Evolutionary conservation across 2,329 filamentous ascomycete genomes (phyloP).

Genomic region (Botrytis fragariae): DNA sequence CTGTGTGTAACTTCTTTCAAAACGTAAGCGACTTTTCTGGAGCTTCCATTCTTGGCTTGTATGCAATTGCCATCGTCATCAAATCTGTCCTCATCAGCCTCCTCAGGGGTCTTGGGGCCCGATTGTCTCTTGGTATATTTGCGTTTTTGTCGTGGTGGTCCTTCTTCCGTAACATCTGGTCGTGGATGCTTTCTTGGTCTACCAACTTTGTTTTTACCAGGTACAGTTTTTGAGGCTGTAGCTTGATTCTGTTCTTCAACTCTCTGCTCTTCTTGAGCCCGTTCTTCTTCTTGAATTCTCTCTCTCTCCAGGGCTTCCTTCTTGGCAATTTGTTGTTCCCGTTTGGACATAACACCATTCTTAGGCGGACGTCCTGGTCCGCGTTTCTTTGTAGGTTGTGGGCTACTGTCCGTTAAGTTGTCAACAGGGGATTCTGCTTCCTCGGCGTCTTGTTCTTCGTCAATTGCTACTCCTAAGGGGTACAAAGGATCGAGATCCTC

Average conservation of each 20-base stretch:
- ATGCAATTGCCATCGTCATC: slow-evolving; percentile 13
- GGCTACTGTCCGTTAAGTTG: slow-evolving; percentile 21
- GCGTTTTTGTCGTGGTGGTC: slow-evolving; percentile 58
- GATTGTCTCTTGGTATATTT: slow-evolving; percentile 64
- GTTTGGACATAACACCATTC: slow-evolving; percentile 79
- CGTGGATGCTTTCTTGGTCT: slow-evolving; percentile 62
- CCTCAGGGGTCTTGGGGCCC: slow-evolving; percentile 48
- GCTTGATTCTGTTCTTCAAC: slow-evolving; percentile 47
- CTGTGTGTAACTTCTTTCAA: slow-evolving; percentile 54
- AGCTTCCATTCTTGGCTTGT: slow-evolving; percentile 5
- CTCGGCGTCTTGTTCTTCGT: slow-evolving; percentile 37
- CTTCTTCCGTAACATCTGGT: slow-evolving; percentile 49
- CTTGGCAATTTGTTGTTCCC: slow-evolving; percentile 64
- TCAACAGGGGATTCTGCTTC: slow-evolving; percentile 17
- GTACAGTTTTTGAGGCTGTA: slow-evolving; percentile 41
- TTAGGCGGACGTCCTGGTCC: slow-evolving; percentile 80
- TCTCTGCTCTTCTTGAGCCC: slow-evolving; percentile 39
- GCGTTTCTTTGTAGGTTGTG: slow-evolving; percentile 46
- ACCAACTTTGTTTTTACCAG: slow-evolving; percentile 60
- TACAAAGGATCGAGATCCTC: slow-evolving; percentile 11
- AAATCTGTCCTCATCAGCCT: slow-evolving; percentile 41
- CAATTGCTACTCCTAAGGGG: slow-evolving; percentile 14
- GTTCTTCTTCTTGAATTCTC: slow-evolving; percentile 56
- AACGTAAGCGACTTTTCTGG: slow-evolving; percentile 42
- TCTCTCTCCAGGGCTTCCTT: slow-evolving; percentile 51